Evolutionary conservation across 257 asterid species (phyloP).

Genomic region (Capsicum pubescens): DNA sequence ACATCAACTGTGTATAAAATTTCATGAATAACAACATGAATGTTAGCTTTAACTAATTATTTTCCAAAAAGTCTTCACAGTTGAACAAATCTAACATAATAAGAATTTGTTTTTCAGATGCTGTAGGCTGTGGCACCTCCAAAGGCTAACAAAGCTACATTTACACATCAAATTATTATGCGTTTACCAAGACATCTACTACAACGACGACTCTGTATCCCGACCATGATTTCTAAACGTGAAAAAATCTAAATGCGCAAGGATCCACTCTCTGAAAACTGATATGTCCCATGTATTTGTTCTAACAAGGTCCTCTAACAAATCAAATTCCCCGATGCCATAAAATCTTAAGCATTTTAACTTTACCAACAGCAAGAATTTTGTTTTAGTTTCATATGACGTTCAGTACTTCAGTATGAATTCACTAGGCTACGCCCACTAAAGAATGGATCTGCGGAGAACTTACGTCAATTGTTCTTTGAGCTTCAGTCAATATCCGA

Average conservation of each 20-base stretch:
- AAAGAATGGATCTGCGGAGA: slow-evolving; percentile 31
- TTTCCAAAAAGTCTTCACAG: not conserved
- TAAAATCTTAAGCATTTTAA: not conserved
- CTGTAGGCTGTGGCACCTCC: not conserved
- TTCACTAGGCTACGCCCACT: not conserved
- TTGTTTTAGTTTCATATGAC: not conserved
- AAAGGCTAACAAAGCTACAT: not conserved
- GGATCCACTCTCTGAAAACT: not conserved
- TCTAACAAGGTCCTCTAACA: slow-evolving; percentile 9
- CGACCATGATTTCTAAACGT: not conserved
- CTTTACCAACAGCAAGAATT: not conserved
- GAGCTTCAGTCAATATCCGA: slow-evolving; percentile 78
- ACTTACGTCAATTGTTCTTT: slow-evolving; percentile 76
- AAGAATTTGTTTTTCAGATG: not conserved
- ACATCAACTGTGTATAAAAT: slow-evolving; percentile 56
- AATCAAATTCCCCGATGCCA: not conserved
- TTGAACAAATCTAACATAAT: not conserved
- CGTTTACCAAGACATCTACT: not conserved
- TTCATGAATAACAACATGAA: not conserved
- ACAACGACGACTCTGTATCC: not conserved
- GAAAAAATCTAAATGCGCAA: not conserved
- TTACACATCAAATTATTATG: not conserved
- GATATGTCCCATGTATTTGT: not conserved
- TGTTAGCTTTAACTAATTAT: not conserved
- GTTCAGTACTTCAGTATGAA: not conserved